phyloP scores from a whole-genome alignment of 23 red algal species.

The Gracilaria domingensis region DNA sequence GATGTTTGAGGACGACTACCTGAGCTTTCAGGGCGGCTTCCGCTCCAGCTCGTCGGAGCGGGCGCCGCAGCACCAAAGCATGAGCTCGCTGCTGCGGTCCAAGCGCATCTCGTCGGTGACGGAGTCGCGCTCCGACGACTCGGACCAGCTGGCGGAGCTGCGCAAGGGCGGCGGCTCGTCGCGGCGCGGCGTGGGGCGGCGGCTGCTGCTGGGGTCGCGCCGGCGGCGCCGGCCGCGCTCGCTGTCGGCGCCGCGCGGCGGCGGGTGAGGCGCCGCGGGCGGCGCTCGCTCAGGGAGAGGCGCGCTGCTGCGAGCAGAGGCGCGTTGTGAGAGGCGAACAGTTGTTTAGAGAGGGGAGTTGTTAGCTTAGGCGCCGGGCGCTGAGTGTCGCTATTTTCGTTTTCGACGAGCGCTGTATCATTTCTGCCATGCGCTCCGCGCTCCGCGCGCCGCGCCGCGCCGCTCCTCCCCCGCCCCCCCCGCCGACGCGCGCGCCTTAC shows the following conservation, averaged over 20 bases:
- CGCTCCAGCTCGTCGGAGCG: constrained; percentile 22
- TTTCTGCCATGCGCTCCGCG: neutral
- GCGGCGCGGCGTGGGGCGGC: neutral
- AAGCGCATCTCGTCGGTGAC: constrained; percentile 52
- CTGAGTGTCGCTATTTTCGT: neutral
- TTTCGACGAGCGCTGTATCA: neutral
- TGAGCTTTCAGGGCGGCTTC: constrained; percentile 62
- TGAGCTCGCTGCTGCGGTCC: constrained; percentile 43
- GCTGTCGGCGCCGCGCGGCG: neutral
- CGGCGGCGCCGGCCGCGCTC: neutral
- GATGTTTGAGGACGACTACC: constrained; percentile 67
- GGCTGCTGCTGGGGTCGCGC: neutral
- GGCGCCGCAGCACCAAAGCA: constrained; percentile 32
- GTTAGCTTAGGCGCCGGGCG: neutral
- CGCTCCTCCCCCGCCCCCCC: too few relatives aligned
- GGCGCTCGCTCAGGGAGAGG: neutral
- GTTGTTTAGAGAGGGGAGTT: neutral
- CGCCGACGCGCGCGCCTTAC: too few relatives aligned
- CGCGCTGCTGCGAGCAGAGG: neutral
- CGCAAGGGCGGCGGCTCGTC: neutral
- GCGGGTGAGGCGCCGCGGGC: neutral
- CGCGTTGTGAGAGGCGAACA: neutral
- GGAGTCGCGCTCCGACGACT: constrained; percentile 47
- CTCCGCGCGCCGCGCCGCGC: too few relatives aligned
- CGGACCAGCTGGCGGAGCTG: neutral